These are phyloP conservation scores for Liriodendron chinense DNA, from an alignment of 164 flowering plant species.

Conservation along the genomic window DNA sequence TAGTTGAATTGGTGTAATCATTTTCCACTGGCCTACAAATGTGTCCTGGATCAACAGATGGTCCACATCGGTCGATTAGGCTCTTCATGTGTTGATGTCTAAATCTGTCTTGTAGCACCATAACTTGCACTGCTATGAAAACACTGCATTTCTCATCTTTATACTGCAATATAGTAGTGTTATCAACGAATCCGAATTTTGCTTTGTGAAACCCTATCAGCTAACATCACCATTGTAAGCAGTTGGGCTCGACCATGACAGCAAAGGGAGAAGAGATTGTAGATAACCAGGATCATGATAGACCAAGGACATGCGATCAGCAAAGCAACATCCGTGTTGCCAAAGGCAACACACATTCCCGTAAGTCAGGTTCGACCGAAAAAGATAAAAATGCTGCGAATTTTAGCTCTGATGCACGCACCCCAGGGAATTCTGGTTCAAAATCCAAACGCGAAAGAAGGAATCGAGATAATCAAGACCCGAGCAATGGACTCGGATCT, in stretches of 20 bases:
- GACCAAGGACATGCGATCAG: conserved; percentile 2
- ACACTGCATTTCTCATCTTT: not conserved
- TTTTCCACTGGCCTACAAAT: too few relatives aligned
- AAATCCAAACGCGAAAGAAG: conserved; percentile 12
- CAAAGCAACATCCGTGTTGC: not conserved
- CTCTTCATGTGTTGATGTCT: too few relatives aligned
- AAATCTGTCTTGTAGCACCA: too few relatives aligned
- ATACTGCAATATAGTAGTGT: not conserved
- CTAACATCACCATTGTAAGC: not conserved
- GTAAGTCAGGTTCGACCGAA: conserved; percentile 11
- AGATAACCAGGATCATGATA: conserved; percentile 16
- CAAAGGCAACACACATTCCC: conserved; percentile 9
- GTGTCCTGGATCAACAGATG: too few relatives aligned
- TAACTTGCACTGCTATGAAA: too few relatives aligned
- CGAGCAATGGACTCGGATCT: conserved; percentile 8
- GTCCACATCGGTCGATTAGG: too few relatives aligned
- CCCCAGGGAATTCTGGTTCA: conserved; percentile 9
- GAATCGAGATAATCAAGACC: conserved; percentile 4
- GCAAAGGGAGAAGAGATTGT: conserved; percentile 16
- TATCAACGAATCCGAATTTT: not conserved
- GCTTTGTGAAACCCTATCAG: not conserved
- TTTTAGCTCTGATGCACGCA: conserved; percentile 29
- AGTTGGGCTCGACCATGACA: not conserved
- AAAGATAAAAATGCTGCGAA: conserved; percentile 21
- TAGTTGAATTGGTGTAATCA: too few relatives aligned